phyloP scores from a whole-genome alignment of 768 basidiomycete species.

The Exsudoporus frostii region DNA sequence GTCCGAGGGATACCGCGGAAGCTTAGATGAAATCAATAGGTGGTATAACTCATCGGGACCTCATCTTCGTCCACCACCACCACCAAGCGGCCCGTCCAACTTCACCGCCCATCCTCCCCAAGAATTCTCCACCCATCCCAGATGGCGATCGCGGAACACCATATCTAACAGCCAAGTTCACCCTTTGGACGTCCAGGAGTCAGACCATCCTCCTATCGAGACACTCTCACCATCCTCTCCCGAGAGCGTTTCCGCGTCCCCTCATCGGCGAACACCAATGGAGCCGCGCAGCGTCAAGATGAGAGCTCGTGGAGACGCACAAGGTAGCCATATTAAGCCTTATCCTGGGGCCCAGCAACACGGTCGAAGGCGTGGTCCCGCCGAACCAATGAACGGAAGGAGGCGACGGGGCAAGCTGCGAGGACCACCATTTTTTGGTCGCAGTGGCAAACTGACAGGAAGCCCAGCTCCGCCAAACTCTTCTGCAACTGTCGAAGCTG shows the following conservation, averaged over 20 bases:
- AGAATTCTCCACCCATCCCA: slow-evolving; percentile 13
- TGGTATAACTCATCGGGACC: neutral
- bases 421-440: neutral
- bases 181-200: neutral
- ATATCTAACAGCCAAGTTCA: neutral
- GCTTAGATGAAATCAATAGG: slow-evolving; percentile 11
- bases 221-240: slow-evolving; percentile 8
- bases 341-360: neutral
- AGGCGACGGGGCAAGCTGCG: neutral
- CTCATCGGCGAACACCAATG: slow-evolving; percentile 7
- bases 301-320: neutral
- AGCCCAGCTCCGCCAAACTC: neutral
- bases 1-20: slow-evolving; percentile 3
- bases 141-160: slow-evolving; percentile 14
- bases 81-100: neutral
- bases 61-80: neutral
- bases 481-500: neutral
- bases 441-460: neutral
- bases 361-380: slow-evolving; percentile 2
- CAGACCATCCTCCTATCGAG: slow-evolving; percentile 16
- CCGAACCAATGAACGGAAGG: slow-evolving; percentile 2
- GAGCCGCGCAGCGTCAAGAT: slow-evolving; percentile 6
- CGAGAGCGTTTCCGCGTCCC: neutral
- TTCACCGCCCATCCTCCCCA: neutral
- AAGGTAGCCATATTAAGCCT: neutral